Percentiles rank a stretch among this genome's conserved stretches.
Evolutionary conservation across 495 filamentous ascomycete genomes (phyloP).

Genomic region (Talaromyces borbonicus): DNA sequence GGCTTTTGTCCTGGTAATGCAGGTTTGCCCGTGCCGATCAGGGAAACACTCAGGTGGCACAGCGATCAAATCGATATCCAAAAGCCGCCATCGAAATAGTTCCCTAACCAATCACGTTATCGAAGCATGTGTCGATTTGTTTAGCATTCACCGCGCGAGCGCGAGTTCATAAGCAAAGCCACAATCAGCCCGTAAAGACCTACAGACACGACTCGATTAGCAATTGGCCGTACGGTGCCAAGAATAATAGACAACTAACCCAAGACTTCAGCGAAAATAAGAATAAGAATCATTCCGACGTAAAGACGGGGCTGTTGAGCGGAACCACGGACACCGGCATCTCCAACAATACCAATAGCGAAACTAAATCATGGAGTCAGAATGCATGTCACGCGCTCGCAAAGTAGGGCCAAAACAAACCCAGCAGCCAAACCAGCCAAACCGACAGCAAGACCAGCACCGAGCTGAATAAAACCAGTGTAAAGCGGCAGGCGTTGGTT

Average conservation of each 20-base stretch:
- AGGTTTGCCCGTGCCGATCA: no score
- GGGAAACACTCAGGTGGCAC: no score
- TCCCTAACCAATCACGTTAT: no score
- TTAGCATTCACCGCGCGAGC: slow-evolving; percentile 17
- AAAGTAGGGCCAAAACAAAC: slow-evolving; percentile 33
- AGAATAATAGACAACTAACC: slow-evolving; percentile 45
- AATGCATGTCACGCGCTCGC: background rate
- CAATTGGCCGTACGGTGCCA: no score
- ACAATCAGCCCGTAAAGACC: slow-evolving; percentile 98
- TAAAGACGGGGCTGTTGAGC: slow-evolving; percentile 96
- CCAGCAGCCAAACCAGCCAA: slow-evolving; percentile 94
- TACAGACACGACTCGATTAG: slow-evolving; percentile 20
- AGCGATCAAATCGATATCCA: no score
- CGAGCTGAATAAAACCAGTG: slow-evolving; percentile 94
- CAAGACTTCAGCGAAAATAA: slow-evolving; percentile 99
- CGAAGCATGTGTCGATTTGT: background rate
- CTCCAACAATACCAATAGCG: slow-evolving; percentile 98
- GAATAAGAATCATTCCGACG: slow-evolving; percentile 99
- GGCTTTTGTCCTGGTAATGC: no score
- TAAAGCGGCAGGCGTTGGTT: slow-evolving; percentile 76
- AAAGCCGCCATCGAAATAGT: no score
- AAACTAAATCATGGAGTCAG: slow-evolving; percentile 45
- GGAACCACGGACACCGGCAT: slow-evolving; percentile 96
- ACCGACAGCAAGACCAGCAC: slow-evolving; percentile 93
- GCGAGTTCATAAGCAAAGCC: slow-evolving; percentile 96